phyloP scores from a whole-genome alignment of 768 basidiomycete genomes.

The Lanmaoa rubissima region DNA sequence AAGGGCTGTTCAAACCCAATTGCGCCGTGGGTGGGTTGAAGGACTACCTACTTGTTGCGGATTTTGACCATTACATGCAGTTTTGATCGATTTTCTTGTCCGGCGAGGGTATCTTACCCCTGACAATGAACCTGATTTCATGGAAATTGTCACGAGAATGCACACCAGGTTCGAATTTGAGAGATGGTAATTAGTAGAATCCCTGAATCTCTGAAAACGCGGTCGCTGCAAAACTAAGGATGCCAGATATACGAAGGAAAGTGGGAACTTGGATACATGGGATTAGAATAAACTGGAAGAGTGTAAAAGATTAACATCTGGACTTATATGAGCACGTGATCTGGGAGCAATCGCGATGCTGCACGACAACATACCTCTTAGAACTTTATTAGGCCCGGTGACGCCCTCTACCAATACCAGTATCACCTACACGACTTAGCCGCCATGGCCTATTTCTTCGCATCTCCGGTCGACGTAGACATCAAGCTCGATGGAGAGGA shows the following conservation, averaged over 20 bases:
- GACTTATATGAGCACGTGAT: constrained; percentile 8
- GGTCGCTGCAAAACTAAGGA: neutral
- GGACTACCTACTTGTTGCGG: neutral
- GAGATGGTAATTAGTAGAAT: constrained; percentile 37
- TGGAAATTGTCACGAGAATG: constrained; percentile 73
- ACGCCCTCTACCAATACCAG: constrained; percentile 3
- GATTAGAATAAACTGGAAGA: neutral
- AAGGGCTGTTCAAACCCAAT: constrained; percentile 87
- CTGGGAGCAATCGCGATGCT: neutral
- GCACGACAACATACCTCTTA: neutral
- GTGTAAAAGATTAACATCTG: neutral
- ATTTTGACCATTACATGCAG: constrained; percentile 37
- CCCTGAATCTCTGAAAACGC: neutral
- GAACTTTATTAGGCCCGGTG: neutral
- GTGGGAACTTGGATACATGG: neutral
- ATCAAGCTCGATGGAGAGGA: constrained; percentile 87
- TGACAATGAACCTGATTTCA: constrained; percentile 81
- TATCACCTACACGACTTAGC: neutral
- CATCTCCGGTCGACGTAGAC: constrained; percentile 88
- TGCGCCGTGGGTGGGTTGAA: constrained; percentile 70
- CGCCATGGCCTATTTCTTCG: constrained; percentile 82
- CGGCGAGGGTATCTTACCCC: constrained; percentile 83
- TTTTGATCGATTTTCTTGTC: constrained; percentile 86
- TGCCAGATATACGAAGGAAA: neutral
- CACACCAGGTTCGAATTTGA: constrained; percentile 70